phyloP scores from a whole-genome alignment of 2,329 filamentous ascomycete species.

The Aspergillus tanneri region DNA sequence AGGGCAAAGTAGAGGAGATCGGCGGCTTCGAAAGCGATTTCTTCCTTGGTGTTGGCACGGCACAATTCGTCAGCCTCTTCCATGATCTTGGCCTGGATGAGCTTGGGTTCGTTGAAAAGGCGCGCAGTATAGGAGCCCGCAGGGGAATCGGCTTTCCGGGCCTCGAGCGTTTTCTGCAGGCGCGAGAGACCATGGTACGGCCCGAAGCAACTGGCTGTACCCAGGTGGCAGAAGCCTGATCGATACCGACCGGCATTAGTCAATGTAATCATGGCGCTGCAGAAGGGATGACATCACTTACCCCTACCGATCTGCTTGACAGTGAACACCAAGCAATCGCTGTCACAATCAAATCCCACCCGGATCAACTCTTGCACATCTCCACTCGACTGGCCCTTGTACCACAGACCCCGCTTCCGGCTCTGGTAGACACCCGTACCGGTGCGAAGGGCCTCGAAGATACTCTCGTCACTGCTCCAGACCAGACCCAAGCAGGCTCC shows the following conservation, averaged over 20 bases:
- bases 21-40: slow-evolving; percentile 90
- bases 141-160: slow-evolving; percentile 78
- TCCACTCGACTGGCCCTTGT: slow-evolving; percentile 92
- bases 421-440: slow-evolving; percentile 90
- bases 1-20: slow-evolving; percentile 95
- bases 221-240: slow-evolving; percentile 82
- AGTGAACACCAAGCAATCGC: slow-evolving; percentile 85
- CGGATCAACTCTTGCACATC: slow-evolving; percentile 87
- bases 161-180: slow-evolving; percentile 81
- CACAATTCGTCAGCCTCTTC: slow-evolving; percentile 96
- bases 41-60: slow-evolving; percentile 74
- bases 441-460: slow-evolving; percentile 79
- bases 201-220: slow-evolving; percentile 90
- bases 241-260: slow-evolving; percentile 20
- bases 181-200: slow-evolving; percentile 76
- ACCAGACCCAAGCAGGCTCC: slow-evolving; percentile 84
- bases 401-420: slow-evolving; percentile 91
- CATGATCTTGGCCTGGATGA: slow-evolving; percentile 94
- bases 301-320: slow-evolving; percentile 83
- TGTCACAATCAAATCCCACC: slow-evolving; percentile 87
- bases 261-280: not conserved
- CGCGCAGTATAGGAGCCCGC: slow-evolving; percentile 90
- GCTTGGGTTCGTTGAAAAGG: slow-evolving; percentile 85
- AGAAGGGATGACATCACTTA: slow-evolving; percentile 26
- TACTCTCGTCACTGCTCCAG: slow-evolving; percentile 89